A percentile compares a stretch with the other conserved stretches of the same genome.
These are phyloP conservation scores for Austroboletus olivaceoglutinosus DNA, from an alignment of 1,284 basidiomycete genomes.

Conservation along the genomic window DNA sequence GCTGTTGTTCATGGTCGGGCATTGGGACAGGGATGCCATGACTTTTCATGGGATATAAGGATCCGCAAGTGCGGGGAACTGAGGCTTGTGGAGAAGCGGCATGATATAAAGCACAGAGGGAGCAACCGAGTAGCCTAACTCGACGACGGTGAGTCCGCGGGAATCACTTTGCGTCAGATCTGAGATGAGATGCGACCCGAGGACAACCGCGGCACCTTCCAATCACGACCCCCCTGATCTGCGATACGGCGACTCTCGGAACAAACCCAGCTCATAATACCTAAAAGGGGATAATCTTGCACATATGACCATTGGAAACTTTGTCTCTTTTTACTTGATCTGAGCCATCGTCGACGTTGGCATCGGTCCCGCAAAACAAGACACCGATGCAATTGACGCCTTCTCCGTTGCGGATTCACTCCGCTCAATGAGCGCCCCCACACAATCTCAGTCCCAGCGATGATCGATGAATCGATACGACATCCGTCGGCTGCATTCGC, in stretches of 20 bases:
- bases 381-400: not conserved
- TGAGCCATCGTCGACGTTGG: not conserved
- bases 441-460: not conserved
- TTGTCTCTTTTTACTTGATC: too few relatives aligned
- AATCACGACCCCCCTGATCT: not conserved
- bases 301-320: too few relatives aligned
- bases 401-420: not conserved
- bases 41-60: slow-evolving; percentile 11
- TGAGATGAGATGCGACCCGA: slow-evolving; percentile 17
- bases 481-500: not conserved
- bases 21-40: slow-evolving; percentile 33
- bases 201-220: not conserved
- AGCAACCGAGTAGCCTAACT: slow-evolving; percentile 27
- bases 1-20: slow-evolving; percentile 33
- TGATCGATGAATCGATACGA: not conserved
- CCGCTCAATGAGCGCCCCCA: slow-evolving; percentile 10
- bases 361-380: slow-evolving; percentile 8
- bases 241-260: too few relatives aligned
- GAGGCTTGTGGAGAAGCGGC: too few relatives aligned
- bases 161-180: slow-evolving; percentile 32
- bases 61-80: slow-evolving; percentile 37
- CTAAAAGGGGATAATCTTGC: not conserved
- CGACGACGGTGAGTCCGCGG: slow-evolving; percentile 26
- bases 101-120: too few relatives aligned
- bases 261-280: slow-evolving; percentile 17